Base-by-base conservation (phyloP, 257 asterid genomes). In the Nicotiana knightiana region DNA sequence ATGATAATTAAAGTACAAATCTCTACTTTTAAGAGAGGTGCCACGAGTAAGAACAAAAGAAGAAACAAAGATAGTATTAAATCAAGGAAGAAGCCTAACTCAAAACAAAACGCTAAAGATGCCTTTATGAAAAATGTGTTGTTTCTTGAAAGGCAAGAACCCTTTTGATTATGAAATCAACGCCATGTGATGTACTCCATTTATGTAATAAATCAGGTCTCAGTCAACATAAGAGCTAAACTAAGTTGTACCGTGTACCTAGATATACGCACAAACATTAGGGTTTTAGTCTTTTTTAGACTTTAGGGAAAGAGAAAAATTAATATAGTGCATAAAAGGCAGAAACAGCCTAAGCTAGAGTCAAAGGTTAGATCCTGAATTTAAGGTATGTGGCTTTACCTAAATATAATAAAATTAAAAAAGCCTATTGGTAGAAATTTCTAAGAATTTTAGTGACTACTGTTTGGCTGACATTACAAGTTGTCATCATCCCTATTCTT, bases 331-430 rank as follows among this genome's bases (percentile, higher is more conserved):
- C 65, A 77, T 43, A 73, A 59, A 61, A 54, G 7, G 37, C n/a
- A 59, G 61, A 35, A 75, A 63, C 26, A 61, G 9, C 35, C 83
- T 64, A 57, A 17, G 37, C 15, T 58, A 77, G 77, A 82, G 86
- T 85, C 87, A 87, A 87, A 63, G 35, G 9, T 46, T 77, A 68
- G 85, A 83, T 85, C 90, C 88, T 81, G 84, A 83, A 87, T 80
- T 83, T 87, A 81, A 77, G 90, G 86, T 64, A 51, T 32, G 16
- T 76, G 81, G 67, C 39, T 43, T 68, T 66, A 46, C 30, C 46
- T 4, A 46, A 21, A 18, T 28, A 28, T 30, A 30, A 30, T 30
- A 30, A 30, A 30, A 21, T 21, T 2, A 0, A 32, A 26, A 26
- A 32, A 64, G 30, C 54, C 43, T 67, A 67, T 79, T 63, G 86